Percentiles rank a stretch among this genome's conserved stretches.
phyloP scores from a whole-genome alignment of 306 rosid species.

The Elaeagnus macrophylla region DNA sequence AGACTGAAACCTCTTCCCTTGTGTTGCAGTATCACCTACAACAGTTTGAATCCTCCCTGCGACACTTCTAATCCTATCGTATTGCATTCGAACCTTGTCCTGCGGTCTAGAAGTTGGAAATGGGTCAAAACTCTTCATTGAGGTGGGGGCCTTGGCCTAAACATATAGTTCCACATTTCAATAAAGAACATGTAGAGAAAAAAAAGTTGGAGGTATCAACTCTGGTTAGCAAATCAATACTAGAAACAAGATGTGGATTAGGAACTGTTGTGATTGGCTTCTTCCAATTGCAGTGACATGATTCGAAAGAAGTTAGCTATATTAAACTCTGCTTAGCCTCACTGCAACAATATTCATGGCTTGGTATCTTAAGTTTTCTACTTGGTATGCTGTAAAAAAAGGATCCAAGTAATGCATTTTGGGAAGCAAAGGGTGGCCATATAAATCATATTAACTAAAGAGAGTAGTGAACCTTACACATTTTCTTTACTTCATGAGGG shows the following conservation, averaged over 20 bases:
- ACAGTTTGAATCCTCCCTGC: slow-evolving; percentile 90
- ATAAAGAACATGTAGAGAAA: slow-evolving; percentile 91
- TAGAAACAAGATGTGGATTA: slow-evolving; percentile 66
- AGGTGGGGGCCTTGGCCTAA: slow-evolving; percentile 58
- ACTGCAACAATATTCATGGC: slow-evolving; percentile 80
- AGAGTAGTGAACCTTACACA: slow-evolving; percentile 83
- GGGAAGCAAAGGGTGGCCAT: slow-evolving; percentile 87
- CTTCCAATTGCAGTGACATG: slow-evolving; percentile 86
- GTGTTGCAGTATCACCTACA: slow-evolving; percentile 93
- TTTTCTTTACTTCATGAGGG: slow-evolving; percentile 79
- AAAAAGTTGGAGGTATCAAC: slow-evolving; percentile 73
- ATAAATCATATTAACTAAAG: slow-evolving; percentile 56
- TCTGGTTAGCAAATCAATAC: slow-evolving; percentile 81
- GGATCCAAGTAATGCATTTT: slow-evolving; percentile 90
- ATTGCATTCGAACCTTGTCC: slow-evolving; percentile 70
- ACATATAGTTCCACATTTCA: slow-evolving; percentile 85
- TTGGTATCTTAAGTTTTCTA: slow-evolving; percentile 72
- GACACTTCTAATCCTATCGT: slow-evolving; percentile 79
- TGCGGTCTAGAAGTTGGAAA: slow-evolving; percentile 64
- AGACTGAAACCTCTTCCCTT: slow-evolving; percentile 84
- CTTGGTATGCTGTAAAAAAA: slow-evolving; percentile 79
- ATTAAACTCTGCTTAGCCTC: slow-evolving; percentile 81
- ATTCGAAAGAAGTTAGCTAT: slow-evolving; percentile 87
- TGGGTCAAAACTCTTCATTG: slow-evolving; percentile 94
- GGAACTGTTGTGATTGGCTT: slow-evolving; percentile 63